Evolutionary conservation across 352 stramenopile species (phyloP).

Genomic region (Phytophthora nicotianae): DNA sequence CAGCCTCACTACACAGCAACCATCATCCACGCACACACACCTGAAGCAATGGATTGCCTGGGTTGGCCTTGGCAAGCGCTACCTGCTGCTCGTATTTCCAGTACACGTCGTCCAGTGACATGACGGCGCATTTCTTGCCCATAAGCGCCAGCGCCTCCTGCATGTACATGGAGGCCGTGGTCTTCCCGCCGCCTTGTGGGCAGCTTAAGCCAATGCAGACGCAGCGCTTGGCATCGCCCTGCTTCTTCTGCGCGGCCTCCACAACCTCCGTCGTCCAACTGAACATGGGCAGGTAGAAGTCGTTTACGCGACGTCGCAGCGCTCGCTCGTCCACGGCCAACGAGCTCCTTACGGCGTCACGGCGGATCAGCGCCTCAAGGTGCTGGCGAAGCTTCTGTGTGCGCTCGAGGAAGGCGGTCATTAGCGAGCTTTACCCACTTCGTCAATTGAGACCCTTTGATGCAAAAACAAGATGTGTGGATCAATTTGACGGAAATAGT

Average conservation of each 20-base stretch:
- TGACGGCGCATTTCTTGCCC: slow-evolving; percentile 68
- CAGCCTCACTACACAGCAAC: not conserved
- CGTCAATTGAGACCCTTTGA: not conserved
- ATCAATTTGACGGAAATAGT: not conserved
- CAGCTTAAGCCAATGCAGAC: slow-evolving; percentile 84
- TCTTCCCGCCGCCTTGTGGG: slow-evolving; percentile 87
- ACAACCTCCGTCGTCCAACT: slow-evolving; percentile 69
- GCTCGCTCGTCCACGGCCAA: slow-evolving; percentile 44
- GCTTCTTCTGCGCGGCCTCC: slow-evolving; percentile 35
- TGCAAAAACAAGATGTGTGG: not conserved
- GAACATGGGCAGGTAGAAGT: slow-evolving; percentile 83
- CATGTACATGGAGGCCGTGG: slow-evolving; percentile 75
- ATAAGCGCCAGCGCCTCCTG: slow-evolving; percentile 57
- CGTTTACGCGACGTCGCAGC: slow-evolving; percentile 59
- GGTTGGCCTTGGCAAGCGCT: slow-evolving; percentile 58
- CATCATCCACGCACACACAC: slow-evolving; percentile 28
- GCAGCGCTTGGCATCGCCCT: slow-evolving; percentile 35
- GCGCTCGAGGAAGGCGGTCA: slow-evolving; percentile 29
- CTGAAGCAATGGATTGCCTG: slow-evolving; percentile 79
- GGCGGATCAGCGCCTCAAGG: slow-evolving; percentile 62
- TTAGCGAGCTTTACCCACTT: too few relatives aligned
- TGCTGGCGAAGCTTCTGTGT: slow-evolving; percentile 46
- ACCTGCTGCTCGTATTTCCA: slow-evolving; percentile 69
- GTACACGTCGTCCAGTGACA: slow-evolving; percentile 89
- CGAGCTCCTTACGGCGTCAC: slow-evolving; percentile 35